phyloP scores from a whole-genome alignment of 139 green algal genomes.

The Chlorella vulgaris region DNA sequence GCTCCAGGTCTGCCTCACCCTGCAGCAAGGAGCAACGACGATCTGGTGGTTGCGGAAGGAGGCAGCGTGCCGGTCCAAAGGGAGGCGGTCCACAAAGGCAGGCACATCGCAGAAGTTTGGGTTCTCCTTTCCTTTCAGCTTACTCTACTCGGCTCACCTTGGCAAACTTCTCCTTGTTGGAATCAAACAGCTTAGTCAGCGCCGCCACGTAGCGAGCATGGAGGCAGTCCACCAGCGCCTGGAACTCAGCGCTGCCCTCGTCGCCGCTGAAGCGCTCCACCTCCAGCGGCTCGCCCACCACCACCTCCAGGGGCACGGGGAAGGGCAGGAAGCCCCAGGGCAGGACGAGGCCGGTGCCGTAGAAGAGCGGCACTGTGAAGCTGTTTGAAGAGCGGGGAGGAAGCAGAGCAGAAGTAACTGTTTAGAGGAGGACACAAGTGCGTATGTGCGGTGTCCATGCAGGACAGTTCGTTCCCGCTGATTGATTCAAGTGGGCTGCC shows the following conservation, averaged over 20 bases:
- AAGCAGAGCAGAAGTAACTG: neutral
- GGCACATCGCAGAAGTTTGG: neutral
- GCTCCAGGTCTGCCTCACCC: slow-evolving; percentile 7
- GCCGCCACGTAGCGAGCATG: slow-evolving; percentile 40
- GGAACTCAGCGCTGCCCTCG: slow-evolving; percentile 20
- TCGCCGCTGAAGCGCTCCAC: slow-evolving; percentile 32
- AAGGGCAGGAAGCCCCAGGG: slow-evolving; percentile 59
- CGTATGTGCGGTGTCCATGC: too few relatives aligned
- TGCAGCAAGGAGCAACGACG: neutral
- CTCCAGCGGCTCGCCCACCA: neutral
- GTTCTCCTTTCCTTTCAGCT: neutral
- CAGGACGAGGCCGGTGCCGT: slow-evolving; percentile 55
- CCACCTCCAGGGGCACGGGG: slow-evolving; percentile 34
- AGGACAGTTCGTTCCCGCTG: too few relatives aligned
- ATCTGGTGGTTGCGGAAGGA: neutral
- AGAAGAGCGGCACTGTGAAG: slow-evolving; percentile 59
- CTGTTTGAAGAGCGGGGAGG: too few relatives aligned
- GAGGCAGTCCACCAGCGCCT: slow-evolving; percentile 39
- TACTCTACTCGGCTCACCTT: neutral
- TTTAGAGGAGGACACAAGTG: too few relatives aligned
- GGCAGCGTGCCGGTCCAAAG: neutral
- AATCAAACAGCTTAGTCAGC: slow-evolving; percentile 47
- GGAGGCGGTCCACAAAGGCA: neutral
- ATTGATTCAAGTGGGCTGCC: too few relatives aligned
- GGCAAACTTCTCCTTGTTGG: slow-evolving; percentile 24